phyloP scores from a whole-genome alignment of 495 filamentous ascomycete species.

The Penicillium waksmanii region DNA sequence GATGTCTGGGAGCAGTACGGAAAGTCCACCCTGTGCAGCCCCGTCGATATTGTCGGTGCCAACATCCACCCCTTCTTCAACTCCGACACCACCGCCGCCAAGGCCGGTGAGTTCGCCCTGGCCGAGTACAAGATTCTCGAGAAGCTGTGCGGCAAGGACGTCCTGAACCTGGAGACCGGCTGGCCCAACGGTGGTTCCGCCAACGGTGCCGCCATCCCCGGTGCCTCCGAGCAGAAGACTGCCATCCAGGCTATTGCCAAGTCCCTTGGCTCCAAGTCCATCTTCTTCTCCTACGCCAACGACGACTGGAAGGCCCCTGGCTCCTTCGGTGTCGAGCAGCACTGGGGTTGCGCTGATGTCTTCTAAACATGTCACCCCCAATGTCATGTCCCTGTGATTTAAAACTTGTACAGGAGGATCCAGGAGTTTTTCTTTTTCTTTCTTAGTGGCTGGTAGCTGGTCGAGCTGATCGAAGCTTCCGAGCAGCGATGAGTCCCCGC shows the following conservation, averaged over 20 bases:
- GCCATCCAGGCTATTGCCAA: slow-evolving; percentile 69
- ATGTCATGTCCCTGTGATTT: slow-evolving; percentile 19
- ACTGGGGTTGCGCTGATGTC: slow-evolving; percentile 68
- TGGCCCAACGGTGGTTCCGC: slow-evolving; percentile 75
- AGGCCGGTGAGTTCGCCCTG: slow-evolving; percentile 75
- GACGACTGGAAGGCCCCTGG: slow-evolving; percentile 83
- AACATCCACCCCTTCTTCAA: slow-evolving; percentile 98
- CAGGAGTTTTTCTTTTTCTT: slow-evolving; percentile 28
- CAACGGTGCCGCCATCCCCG: slow-evolving; percentile 74
- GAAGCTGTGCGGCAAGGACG: slow-evolving; percentile 65
- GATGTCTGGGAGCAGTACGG: slow-evolving; percentile 64
- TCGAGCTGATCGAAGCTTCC: background rate
- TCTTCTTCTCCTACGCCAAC: slow-evolving; percentile 80
- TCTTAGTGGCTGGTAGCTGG: slow-evolving; percentile 5
- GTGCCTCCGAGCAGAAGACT: slow-evolving; percentile 64
- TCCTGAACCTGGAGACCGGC: slow-evolving; percentile 84
- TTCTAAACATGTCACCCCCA: slow-evolving; percentile 41
- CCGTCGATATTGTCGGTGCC: slow-evolving; percentile 75
- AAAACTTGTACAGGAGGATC: slow-evolving; percentile 41
- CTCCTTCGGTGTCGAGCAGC: slow-evolving; percentile 72
- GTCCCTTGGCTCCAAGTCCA: slow-evolving; percentile 58
- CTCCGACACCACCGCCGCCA: slow-evolving; percentile 55
- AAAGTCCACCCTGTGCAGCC: slow-evolving; percentile 60
- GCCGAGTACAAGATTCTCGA: slow-evolving; percentile 68
- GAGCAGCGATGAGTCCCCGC: too few relatives aligned